Percentiles rank a stretch among this genome's conserved stretches.
phyloP scores from a whole-genome alignment of 2,329 filamentous ascomycete genomes.

The Bertia moriformis region DNA sequence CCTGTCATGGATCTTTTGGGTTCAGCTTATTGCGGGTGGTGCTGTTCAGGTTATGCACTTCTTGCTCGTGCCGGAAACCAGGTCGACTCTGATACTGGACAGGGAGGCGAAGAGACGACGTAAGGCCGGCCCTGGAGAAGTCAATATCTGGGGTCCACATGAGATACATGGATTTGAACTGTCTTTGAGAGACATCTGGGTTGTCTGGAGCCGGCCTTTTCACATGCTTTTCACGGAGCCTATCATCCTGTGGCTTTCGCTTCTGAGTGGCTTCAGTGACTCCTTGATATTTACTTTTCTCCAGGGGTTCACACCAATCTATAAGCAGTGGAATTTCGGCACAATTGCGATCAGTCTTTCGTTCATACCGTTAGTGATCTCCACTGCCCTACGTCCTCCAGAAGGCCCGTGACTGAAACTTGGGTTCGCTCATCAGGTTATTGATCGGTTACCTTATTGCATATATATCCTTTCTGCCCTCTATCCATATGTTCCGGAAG shows the following conservation, averaged over 20 bases:
- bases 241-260: constrained; percentile 55
- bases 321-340: constrained; percentile 52
- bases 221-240: constrained; percentile 62
- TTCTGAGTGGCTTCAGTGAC: constrained; percentile 60
- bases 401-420: neutral
- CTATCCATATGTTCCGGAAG: constrained; percentile 35
- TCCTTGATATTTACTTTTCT: constrained; percentile 68
- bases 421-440: too few relatives aligned
- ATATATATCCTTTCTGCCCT: constrained; percentile 43
- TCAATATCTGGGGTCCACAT: constrained; percentile 47
- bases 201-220: constrained; percentile 50
- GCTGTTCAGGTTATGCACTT: constrained; percentile 55
- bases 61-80: constrained; percentile 63
- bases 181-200: constrained; percentile 36
- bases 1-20: constrained; percentile 74
- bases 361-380: constrained; percentile 35
- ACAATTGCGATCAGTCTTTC: constrained; percentile 39
- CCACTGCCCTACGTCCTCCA: neutral
- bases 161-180: constrained; percentile 55
- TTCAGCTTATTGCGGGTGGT: constrained; percentile 66
- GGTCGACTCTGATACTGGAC: constrained; percentile 62
- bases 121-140: constrained; percentile 42
- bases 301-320: constrained; percentile 55
- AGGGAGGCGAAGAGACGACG: constrained; percentile 65
- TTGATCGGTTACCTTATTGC: constrained; percentile 53